Evolutionary conservation across 495 filamentous ascomycete genomes (phyloP).

Genomic region (Pyrenopolyporus hunteri): DNA sequence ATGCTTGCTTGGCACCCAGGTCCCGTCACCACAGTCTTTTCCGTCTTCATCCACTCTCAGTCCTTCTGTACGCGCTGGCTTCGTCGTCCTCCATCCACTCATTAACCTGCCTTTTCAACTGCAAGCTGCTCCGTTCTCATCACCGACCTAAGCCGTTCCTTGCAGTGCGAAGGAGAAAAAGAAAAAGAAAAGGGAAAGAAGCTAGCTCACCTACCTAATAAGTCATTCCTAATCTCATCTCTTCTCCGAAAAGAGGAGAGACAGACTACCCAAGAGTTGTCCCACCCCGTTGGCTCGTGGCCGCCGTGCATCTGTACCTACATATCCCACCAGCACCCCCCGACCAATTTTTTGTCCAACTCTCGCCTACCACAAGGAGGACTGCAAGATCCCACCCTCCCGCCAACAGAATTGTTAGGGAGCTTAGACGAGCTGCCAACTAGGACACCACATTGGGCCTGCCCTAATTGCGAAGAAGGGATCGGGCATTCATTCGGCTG

Average conservation of each 20-base stretch:
- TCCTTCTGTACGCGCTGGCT: slow-evolving; percentile 39
- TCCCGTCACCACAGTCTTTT: slow-evolving; percentile 41
- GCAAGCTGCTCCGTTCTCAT: slow-evolving; percentile 30
- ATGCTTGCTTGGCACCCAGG: slow-evolving; percentile 38
- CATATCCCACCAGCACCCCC: slow-evolving; percentile 34
- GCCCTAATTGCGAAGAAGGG: slow-evolving; percentile 15
- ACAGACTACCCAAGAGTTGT: background rate
- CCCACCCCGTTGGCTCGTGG: slow-evolving; percentile 30
- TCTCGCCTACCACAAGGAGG: slow-evolving; percentile 21
- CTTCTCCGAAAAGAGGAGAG: too few species aligned
- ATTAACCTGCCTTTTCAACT: slow-evolving; percentile 28
- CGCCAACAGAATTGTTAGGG: slow-evolving; percentile 24
- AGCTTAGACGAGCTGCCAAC: slow-evolving; percentile 13
- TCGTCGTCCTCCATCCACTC: slow-evolving; percentile 39
- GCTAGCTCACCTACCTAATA: slow-evolving; percentile 8
- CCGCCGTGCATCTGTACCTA: slow-evolving; percentile 38
- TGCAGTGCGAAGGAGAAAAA: slow-evolving; percentile 26
- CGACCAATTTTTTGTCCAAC: slow-evolving; percentile 17
- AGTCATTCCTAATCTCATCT: background rate
- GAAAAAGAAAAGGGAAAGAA: slow-evolving; percentile 1
- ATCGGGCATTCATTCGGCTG: background rate
- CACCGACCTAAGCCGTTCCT: slow-evolving; percentile 38
- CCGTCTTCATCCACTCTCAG: slow-evolving; percentile 31
- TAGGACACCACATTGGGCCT: background rate
- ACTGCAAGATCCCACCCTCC: slow-evolving; percentile 24